Evolutionary conservation across 139 green algal genomes (phyloP).

Genomic region (Gonium pectorale): DNA sequence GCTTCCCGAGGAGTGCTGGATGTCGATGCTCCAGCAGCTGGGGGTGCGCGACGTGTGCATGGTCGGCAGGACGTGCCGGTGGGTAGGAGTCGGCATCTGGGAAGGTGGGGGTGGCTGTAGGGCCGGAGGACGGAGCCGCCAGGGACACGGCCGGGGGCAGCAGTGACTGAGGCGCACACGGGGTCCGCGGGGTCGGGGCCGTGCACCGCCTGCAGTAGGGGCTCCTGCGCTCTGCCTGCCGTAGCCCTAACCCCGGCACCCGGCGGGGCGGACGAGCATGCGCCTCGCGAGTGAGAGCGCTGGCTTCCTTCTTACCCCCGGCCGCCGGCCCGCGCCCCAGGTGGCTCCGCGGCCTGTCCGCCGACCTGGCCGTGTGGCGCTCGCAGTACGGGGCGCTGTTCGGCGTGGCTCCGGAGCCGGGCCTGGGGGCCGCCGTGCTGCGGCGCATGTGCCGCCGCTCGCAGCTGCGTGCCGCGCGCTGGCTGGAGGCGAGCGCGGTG

Average conservation of each 20-base stretch:
- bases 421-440: slow-evolving; percentile 33
- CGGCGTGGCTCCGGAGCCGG: slow-evolving; percentile 6
- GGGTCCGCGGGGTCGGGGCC: too few relatives aligned
- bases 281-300: too few relatives aligned
- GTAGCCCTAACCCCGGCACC: too few relatives aligned
- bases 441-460: slow-evolving; percentile 61
- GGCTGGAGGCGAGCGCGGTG: slow-evolving; percentile 53
- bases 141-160: too few relatives aligned
- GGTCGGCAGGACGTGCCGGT: slow-evolving; percentile 43
- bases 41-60: slow-evolving; percentile 59
- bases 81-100: neutral
- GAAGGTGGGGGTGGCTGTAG: neutral
- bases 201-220: too few relatives aligned
- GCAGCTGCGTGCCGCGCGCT: slow-evolving; percentile 58
- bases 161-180: too few relatives aligned
- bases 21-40: slow-evolving; percentile 54
- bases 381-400: slow-evolving; percentile 43
- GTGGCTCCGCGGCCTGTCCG: slow-evolving; percentile 46
- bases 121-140: too few relatives aligned
- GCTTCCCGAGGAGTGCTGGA: slow-evolving; percentile 63
- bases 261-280: too few relatives aligned
- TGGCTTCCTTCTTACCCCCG: too few relatives aligned
- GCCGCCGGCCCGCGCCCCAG: neutral
- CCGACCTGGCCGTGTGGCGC: slow-evolving; percentile 36
- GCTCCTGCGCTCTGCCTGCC: too few relatives aligned